Percentiles rank a stretch among this genome's conserved stretches.
Conservation (phyloP, 139 green algal species). For the Volvox africanus region DNA sequence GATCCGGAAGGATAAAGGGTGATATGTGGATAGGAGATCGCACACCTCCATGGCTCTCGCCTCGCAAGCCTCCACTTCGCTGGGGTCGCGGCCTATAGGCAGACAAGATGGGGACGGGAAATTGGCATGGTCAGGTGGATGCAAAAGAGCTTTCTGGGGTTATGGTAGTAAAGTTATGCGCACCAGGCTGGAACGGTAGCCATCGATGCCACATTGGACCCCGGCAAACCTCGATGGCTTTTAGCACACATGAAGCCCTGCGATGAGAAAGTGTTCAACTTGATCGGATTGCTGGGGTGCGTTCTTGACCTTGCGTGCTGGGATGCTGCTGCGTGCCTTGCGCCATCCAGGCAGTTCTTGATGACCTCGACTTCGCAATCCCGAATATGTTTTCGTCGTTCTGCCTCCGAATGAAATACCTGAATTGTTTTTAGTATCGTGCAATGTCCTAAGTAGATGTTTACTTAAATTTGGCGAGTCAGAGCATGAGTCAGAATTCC, state of each 20-base stretch:
- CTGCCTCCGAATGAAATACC: conserved; percentile 28
- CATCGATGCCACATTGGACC: background rate
- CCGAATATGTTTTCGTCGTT: background rate
- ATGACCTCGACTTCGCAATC: background rate
- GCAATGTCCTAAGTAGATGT: background rate
- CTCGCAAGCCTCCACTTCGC: conserved; percentile 21
- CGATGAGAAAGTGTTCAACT: background rate
- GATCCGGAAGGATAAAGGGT: no score
- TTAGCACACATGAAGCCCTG: conserved; percentile 38
- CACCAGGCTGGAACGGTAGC: conserved; percentile 20
- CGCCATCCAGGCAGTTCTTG: background rate
- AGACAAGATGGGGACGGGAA: background rate
- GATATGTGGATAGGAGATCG: no score
- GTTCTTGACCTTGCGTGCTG: no score
- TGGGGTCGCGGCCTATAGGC: background rate
- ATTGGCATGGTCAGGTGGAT: no score
- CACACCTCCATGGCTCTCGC: conserved; percentile 6
- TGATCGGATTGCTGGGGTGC: background rate
- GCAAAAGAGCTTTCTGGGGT: background rate
- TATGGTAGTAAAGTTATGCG: background rate
- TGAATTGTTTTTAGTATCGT: background rate
- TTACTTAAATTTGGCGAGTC: no score
- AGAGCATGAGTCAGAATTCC: background rate
- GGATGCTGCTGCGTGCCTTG: background rate
- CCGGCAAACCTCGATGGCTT: conserved; percentile 47